A percentile compares a stretch with the other conserved stretches of the same genome.
Conservation (phyloP, 805 yeast species). For the Yarrowia hollandica region DNA sequence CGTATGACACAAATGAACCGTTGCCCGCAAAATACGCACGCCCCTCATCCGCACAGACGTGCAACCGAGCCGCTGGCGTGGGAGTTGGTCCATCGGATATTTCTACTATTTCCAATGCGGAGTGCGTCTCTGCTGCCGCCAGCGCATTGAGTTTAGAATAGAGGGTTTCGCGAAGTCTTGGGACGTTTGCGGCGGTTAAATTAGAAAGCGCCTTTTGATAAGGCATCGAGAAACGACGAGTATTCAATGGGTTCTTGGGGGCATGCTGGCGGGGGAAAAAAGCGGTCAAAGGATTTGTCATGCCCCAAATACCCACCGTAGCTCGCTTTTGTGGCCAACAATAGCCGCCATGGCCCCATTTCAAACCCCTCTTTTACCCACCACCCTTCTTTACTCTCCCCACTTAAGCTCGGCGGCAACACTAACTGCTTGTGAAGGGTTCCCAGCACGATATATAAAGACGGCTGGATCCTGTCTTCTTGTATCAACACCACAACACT, state of each 20-base stretch:
- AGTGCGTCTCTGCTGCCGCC: not conserved
- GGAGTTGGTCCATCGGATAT: conserved; percentile 20
- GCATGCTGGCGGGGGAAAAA: too few relatives aligned
- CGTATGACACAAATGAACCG: too few relatives aligned
- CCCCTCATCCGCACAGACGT: not conserved
- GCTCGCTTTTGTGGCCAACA: too few relatives aligned
- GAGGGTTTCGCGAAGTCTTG: too few relatives aligned
- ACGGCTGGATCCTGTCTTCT: not conserved
- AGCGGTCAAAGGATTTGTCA: too few relatives aligned
- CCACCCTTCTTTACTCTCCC: not conserved
- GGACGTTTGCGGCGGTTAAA: not conserved
- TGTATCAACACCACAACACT: not conserved
- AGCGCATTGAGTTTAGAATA: too few relatives aligned
- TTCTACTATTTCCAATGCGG: conserved; percentile 1
- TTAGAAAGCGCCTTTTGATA: too few relatives aligned
- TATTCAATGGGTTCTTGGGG: too few relatives aligned
- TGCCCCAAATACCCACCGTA: too few relatives aligned
- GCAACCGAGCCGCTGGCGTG: too few relatives aligned
- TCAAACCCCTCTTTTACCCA: not conserved
- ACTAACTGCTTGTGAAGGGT: not conserved
- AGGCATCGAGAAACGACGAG: too few relatives aligned
- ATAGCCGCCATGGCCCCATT: not conserved
- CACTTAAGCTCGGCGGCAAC: conserved; percentile 27
- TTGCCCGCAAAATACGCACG: too few relatives aligned
- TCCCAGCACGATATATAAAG: conserved; percentile 17